phyloP scores from a whole-genome alignment of 2,329 filamentous ascomycete species.

The Cryphonectria japonica region DNA sequence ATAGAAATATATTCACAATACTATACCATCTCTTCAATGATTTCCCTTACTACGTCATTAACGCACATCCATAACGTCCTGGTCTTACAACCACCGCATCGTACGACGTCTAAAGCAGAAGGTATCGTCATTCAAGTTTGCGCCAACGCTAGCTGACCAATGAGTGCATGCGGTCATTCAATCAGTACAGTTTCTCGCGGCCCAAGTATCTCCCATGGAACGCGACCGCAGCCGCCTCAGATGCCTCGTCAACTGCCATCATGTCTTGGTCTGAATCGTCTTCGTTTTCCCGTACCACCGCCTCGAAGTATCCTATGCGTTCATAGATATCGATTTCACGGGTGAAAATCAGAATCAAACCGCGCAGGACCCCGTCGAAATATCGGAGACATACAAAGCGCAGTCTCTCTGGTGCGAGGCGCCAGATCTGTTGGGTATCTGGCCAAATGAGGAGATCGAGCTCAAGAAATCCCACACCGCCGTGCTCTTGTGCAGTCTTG shows the following conservation, averaged over 20 bases:
- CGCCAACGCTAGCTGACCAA: not conserved
- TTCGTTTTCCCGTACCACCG: not conserved
- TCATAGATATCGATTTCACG: not conserved
- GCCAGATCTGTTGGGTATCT: not conserved
- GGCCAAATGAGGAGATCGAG: slow-evolving; percentile 3
- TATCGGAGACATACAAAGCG: not conserved
- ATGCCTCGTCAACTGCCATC: not conserved
- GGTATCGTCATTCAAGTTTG: not conserved
- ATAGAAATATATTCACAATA: no score
- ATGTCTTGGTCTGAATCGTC: not conserved
- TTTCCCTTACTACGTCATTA: no score
- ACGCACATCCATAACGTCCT: not conserved
- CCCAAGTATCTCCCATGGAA: not conserved
- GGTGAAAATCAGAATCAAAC: not conserved
- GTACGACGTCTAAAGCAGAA: not conserved
- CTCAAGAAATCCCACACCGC: not conserved
- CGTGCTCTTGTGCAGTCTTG: not conserved
- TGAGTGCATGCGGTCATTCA: not conserved
- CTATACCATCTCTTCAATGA: no score
- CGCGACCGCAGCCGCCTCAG: not conserved
- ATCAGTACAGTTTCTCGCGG: not conserved
- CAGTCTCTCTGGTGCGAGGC: not conserved
- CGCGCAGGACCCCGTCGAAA: not conserved
- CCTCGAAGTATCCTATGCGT: slow-evolving; percentile 2
- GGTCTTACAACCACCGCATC: not conserved